Evolutionary conservation across 2,329 filamentous ascomycete species (phyloP).

Genomic region (Curvularia lunata): DNA sequence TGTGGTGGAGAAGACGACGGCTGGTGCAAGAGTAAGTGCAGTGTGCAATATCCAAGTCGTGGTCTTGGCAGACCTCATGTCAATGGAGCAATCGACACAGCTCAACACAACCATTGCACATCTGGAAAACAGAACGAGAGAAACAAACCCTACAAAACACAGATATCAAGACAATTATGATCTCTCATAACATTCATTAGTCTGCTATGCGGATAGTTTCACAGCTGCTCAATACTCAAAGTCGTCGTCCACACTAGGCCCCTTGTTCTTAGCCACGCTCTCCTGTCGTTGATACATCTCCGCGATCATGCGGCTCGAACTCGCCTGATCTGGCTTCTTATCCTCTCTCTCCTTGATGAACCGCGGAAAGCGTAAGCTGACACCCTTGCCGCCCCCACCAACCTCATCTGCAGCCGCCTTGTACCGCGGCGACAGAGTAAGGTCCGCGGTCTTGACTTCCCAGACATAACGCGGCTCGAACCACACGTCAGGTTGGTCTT

Average conservation of each 20-base stretch:
- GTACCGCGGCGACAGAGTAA: slow-evolving; percentile 91
- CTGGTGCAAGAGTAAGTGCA: not conserved
- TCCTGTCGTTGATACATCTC: slow-evolving; percentile 98
- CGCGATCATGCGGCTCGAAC: slow-evolving; percentile 80
- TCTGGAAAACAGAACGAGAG: not conserved
- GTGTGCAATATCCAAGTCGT: not conserved
- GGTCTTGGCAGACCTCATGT: not conserved
- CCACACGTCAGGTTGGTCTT: slow-evolving; percentile 98
- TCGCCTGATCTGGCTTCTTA: slow-evolving; percentile 93
- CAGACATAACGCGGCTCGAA: slow-evolving; percentile 94
- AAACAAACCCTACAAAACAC: not conserved
- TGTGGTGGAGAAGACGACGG: not conserved
- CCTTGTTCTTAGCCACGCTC: slow-evolving; percentile 84
- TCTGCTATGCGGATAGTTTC: not conserved
- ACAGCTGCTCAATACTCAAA: slow-evolving; percentile 78
- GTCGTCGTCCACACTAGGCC: slow-evolving; percentile 88
- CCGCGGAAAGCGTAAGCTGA: slow-evolving; percentile 87
- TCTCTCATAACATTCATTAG: not conserved
- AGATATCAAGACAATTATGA: not conserved
- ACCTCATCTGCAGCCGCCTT: slow-evolving; percentile 87
- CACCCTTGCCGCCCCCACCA: slow-evolving; percentile 73
- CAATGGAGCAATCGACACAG: not conserved
- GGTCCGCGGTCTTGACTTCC: slow-evolving; percentile 96
- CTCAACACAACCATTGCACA: not conserved
- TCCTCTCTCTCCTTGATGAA: slow-evolving; percentile 93